Conservation (phyloP, 2,329 filamentous ascomycete genomes). For the Tricladium varicosporioides region DNA sequence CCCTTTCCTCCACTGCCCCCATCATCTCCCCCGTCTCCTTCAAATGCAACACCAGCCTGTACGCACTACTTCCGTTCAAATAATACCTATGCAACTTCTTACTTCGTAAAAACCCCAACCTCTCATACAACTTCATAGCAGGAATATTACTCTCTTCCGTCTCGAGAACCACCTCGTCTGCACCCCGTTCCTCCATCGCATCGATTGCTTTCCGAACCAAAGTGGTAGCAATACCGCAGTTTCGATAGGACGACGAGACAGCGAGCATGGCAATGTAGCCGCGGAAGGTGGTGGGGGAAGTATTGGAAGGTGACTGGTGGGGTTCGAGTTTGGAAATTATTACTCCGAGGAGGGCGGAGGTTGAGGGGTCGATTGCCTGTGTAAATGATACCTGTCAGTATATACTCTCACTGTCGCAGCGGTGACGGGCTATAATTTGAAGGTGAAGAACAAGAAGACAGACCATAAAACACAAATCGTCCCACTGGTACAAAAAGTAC, state of each 20-base stretch:
- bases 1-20: conserved; percentile 16
- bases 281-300: conserved; percentile 60
- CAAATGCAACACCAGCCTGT: conserved; percentile 71
- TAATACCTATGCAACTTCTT: conserved; percentile 96
- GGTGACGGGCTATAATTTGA: neutral
- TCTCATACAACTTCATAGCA: conserved; percentile 89
- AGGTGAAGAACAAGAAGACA: conserved; percentile 9
- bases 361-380: conserved; percentile 58
- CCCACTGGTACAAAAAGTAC: conserved; percentile 98
- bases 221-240: conserved; percentile 81
- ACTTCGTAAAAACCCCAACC: conserved; percentile 85
- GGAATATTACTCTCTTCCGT: conserved; percentile 91
- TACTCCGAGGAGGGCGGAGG: conserved; percentile 74
- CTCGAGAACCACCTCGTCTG: conserved; percentile 93
- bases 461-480: conserved; percentile 94
- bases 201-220: conserved; percentile 90
- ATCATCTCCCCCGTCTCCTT: conserved; percentile 31
- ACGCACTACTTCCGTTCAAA: conserved; percentile 93
- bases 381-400: neutral
- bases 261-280: conserved; percentile 99
- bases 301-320: conserved; percentile 76
- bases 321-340: conserved; percentile 93
- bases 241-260: conserved; percentile 76
- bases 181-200: conserved; percentile 78
- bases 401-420: too few relatives aligned